Evolutionary conservation across 306 rosid species (phyloP).

Genomic region (Canavalia gladiata): DNA sequence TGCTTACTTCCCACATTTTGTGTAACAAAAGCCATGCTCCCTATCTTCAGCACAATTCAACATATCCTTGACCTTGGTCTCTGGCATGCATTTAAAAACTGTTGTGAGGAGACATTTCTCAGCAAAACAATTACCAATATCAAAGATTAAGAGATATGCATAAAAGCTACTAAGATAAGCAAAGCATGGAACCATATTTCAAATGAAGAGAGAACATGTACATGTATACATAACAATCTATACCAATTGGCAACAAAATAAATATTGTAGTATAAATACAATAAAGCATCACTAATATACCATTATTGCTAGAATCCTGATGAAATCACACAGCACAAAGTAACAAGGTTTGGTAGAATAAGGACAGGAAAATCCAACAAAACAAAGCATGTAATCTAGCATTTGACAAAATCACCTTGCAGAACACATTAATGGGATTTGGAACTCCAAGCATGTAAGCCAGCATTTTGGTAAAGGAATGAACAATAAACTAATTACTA

Average conservation of each 20-base stretch:
- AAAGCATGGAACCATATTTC: conserved; percentile 30
- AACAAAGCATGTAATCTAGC: conserved; percentile 29
- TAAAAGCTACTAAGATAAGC: not conserved
- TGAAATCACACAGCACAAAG: conserved; percentile 1
- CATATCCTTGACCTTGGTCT: conserved; percentile 48
- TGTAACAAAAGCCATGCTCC: conserved; percentile 51
- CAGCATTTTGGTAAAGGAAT: not conserved
- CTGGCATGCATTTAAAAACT: conserved; percentile 52
- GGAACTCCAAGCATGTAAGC: conserved; percentile 9
- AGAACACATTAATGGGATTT: not conserved
- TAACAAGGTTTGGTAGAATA: not conserved
- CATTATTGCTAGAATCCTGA: not conserved
- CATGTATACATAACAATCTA: not conserved
- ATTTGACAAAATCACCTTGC: not conserved
- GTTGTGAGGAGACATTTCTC: conserved; percentile 38
- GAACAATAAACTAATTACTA: conserved; percentile 16
- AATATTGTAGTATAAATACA: not conserved
- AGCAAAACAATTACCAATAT: conserved; percentile 45
- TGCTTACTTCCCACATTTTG: conserved; percentile 60
- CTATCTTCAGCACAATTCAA: conserved; percentile 54
- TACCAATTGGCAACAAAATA: conserved; percentile 3
- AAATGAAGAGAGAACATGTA: conserved; percentile 9
- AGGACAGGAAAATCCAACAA: not conserved
- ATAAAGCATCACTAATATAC: conserved; percentile 22
- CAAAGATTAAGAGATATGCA: conserved; percentile 28